Evolutionary conservation across 2,329 filamentous ascomycete species (phyloP).

Genomic region (Simplicillium aogashimaense): DNA sequence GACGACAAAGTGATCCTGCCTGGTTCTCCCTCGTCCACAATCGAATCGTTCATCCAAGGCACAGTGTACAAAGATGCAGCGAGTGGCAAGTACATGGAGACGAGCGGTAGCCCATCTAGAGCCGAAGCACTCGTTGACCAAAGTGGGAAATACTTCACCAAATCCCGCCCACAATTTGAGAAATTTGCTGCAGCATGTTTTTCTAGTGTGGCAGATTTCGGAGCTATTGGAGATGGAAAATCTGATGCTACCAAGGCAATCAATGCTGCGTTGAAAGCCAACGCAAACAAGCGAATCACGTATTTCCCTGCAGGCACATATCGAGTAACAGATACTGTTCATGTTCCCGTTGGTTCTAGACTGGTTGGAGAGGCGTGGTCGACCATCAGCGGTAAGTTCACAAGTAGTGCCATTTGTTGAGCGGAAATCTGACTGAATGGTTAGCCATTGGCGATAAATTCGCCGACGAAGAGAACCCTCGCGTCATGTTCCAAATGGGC

Average conservation of each 20-base stretch:
- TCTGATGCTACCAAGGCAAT: constrained; percentile 80
- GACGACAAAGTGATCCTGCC: constrained; percentile 3
- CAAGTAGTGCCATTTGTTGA: not conserved
- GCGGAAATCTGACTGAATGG: too few species aligned
- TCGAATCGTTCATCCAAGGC: too few species aligned
- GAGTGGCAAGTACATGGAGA: too few species aligned
- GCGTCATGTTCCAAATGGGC: not conserved
- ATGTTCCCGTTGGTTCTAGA: constrained; percentile 6
- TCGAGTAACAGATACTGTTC: constrained; percentile 1
- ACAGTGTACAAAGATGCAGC: too few species aligned
- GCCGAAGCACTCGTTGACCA: constrained; percentile 5
- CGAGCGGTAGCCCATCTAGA: constrained; percentile 4
- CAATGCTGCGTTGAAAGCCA: constrained; percentile 56
- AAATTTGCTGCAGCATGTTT: constrained; percentile 6
- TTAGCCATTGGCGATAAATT: constrained; percentile 2
- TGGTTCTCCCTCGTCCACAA: too few species aligned
- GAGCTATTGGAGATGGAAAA: constrained; percentile 49
- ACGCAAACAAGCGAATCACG: constrained; percentile 6
- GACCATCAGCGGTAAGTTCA: constrained; percentile 6
- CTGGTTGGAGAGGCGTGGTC: constrained; percentile 8
- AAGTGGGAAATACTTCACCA: constrained; percentile 7
- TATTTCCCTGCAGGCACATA: constrained; percentile 3
- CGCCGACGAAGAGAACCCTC: constrained; percentile 7
- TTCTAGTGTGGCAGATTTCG: constrained; percentile 57
- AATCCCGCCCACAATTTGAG: constrained; percentile 8